Conservation (phyloP, 352 stramenopile genomes). For the Phytophthora hybrid region DNA sequence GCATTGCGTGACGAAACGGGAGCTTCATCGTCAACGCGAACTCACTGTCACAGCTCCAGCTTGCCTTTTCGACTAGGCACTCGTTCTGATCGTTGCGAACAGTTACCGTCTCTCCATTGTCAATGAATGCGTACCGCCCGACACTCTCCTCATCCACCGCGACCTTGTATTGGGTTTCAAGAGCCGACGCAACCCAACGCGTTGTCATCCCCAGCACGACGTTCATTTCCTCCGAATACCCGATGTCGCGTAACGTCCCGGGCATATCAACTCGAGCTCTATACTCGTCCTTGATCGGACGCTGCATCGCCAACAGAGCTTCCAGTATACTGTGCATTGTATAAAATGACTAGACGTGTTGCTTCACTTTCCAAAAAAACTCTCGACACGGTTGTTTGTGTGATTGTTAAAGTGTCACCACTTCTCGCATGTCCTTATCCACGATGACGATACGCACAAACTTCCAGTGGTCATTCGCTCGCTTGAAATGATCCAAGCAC, state of each 20-base stretch:
- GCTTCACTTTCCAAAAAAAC: conserved; percentile 17
- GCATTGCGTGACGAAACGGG: conserved; percentile 16
- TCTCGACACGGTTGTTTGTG: conserved; percentile 8
- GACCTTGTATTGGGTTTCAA: conserved; percentile 11
- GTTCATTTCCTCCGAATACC: conserved; percentile 10
- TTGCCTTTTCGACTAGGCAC: conserved; percentile 8
- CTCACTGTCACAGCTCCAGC: conserved; percentile 14
- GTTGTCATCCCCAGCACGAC: conserved; percentile 14
- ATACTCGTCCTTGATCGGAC: conserved; percentile 2
- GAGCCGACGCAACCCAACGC: conserved; percentile 1
- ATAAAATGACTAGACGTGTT: not conserved
- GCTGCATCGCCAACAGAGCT: not conserved
- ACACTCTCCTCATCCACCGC: not conserved
- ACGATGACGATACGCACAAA: conserved; percentile 14
- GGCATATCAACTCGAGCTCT: conserved; percentile 1
- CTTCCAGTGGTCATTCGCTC: conserved; percentile 5
- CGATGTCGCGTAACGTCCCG: not conserved
- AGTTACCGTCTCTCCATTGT: conserved; percentile 1
- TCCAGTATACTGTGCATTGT: not conserved
- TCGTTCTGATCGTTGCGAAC: not conserved
- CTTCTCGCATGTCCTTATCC: not conserved
- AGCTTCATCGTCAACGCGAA: conserved; percentile 18
- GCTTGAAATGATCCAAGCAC: conserved; percentile 9
- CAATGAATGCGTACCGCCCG: not conserved
- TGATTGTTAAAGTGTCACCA: conserved; percentile 7